Conservation (phyloP, 2,329 filamentous ascomycete genomes). For the Pestalotiopsis sp. region DNA sequence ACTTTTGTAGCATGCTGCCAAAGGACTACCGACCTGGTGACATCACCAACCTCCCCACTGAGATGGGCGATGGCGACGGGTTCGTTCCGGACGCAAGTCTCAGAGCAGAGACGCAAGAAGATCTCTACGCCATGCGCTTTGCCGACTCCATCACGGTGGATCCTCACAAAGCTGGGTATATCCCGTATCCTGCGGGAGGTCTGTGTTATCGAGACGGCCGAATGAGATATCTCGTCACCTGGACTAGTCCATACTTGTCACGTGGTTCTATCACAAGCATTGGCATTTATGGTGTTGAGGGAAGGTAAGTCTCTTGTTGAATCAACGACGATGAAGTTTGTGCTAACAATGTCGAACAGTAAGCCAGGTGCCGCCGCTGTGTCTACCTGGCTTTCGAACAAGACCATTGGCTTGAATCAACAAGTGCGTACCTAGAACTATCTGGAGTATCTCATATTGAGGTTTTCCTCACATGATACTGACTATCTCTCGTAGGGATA, state of each 20-base stretch:
- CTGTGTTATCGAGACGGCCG: conserved; percentile 47
- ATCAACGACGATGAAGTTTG: too few species aligned
- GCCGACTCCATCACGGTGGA: conserved; percentile 51
- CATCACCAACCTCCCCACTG: conserved; percentile 28
- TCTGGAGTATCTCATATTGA: too few species aligned
- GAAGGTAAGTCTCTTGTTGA: conserved; percentile 36
- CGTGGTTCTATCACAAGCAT: conserved; percentile 42
- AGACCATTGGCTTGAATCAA: conserved; percentile 42
- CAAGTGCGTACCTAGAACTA: conserved; percentile 8
- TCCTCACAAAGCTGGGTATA: conserved; percentile 50
- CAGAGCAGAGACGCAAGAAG: conserved; percentile 38
- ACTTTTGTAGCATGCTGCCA: conserved; percentile 49
- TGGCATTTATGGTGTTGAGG: conserved; percentile 47
- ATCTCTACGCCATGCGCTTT: conserved; percentile 40
- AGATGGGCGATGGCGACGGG: conserved; percentile 28
- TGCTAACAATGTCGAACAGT: conserved; percentile 23
- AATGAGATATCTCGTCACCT: conserved; percentile 46
- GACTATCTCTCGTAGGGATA: conserved; percentile 34
- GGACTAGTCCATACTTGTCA: conserved; percentile 44
- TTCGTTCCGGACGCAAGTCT: conserved; percentile 39
- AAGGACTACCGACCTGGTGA: conserved; percentile 31
- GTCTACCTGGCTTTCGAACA: conserved; percentile 47
- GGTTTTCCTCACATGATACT: background rate
- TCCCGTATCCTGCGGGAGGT: conserved; percentile 48
- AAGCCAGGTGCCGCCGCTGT: conserved; percentile 50